phyloP scores from a whole-genome alignment of 2,329 filamentous ascomycete genomes.

The Curvularia hawaiiensis region DNA sequence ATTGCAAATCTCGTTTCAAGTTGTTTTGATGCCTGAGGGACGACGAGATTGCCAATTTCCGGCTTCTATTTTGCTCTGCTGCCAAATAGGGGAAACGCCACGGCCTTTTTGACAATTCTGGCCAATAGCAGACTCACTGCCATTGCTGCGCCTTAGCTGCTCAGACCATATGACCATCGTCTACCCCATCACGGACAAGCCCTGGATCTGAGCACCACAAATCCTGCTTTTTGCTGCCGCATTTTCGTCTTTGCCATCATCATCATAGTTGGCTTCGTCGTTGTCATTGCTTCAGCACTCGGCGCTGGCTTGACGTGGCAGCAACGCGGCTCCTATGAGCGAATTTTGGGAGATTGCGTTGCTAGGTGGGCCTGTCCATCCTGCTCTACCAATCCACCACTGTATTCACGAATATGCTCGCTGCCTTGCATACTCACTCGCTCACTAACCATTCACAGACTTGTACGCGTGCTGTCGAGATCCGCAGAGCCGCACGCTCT shows the following conservation, averaged over 20 bases:
- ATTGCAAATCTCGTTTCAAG: conserved; percentile 22
- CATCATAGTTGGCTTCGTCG: conserved; percentile 2
- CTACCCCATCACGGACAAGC: conserved; percentile 10
- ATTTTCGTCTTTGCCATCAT: conserved; percentile 1
- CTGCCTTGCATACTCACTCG: neutral
- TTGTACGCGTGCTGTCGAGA: conserved; percentile 6
- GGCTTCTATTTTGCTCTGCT: conserved; percentile 1
- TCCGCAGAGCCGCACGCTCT: conserved; percentile 19
- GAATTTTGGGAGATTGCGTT: conserved; percentile 12
- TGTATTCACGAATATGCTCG: neutral
- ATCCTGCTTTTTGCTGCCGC: conserved; percentile 7
- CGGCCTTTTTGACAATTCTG: conserved; percentile 2
- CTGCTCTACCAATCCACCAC: conserved; percentile 6
- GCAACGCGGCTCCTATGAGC: conserved; percentile 5
- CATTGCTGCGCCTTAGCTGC: conserved; percentile 15
- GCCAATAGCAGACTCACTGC: conserved; percentile 15
- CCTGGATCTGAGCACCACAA: conserved; percentile 12
- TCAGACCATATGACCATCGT: conserved; percentile 6
- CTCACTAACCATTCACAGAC: conserved; percentile 1
- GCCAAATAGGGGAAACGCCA: conserved; percentile 8
- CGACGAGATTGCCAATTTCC: conserved; percentile 23
- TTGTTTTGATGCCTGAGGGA: conserved; percentile 14
- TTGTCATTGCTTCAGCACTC: conserved; percentile 4
- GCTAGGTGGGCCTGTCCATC: conserved; percentile 13
- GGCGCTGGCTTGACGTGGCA: conserved; percentile 14